Evolutionary conservation across 75 land plant genomes (phyloP), one percentile per base, ranked within the genome.

Genomic region (Azolla pinnata): DNA sequence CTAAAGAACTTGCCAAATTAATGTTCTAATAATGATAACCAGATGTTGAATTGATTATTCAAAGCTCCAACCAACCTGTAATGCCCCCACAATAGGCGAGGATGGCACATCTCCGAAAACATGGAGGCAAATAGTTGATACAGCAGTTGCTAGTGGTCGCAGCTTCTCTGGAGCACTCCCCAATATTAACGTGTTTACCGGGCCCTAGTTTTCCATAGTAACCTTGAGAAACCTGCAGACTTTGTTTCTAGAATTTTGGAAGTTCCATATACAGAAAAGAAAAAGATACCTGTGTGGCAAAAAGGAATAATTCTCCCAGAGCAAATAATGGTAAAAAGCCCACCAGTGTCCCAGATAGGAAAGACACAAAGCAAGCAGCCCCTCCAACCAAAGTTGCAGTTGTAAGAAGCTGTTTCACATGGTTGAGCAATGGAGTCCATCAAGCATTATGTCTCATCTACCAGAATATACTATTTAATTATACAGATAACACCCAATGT

Each of bases 51-150:
- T n/a, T n/a, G n/a, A n/a, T n/a, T n/a, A n/a, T n/a, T n/a, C n/a
- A n/a, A n/a, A n/a, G n/a, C n/a, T n/a, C n/a, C n/a, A n/a, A n/a
- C 61, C 52, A 46, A 93, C 99, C 99, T 95, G 88, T 18, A 95
- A 59, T 44, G 75, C 72, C 20, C 97, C 97, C 60, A 92, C 97
- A 56, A 92, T 71, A 38, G 97, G 97, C 48, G 97, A 80, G 1
- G 97, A 92, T 9, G 97, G 97, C 2, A 92, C 97, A 66, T 92
- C 97, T 54, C 97, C 97, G 76, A 92, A 84, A 7, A 92, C 74
- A 56, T 92, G 97, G 54, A 92, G 88, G 17, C 77, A 70, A 47
- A 88, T 87, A 17, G 95, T 92, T 29, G 81, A 88, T 59, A 87
- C 73, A 20, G 97, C 97, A 83, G 86, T 92, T 52, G 97, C 79